Base-by-base conservation (phyloP, 495 filamentous ascomycete species). In the Annulohypoxylon stygium region DNA sequence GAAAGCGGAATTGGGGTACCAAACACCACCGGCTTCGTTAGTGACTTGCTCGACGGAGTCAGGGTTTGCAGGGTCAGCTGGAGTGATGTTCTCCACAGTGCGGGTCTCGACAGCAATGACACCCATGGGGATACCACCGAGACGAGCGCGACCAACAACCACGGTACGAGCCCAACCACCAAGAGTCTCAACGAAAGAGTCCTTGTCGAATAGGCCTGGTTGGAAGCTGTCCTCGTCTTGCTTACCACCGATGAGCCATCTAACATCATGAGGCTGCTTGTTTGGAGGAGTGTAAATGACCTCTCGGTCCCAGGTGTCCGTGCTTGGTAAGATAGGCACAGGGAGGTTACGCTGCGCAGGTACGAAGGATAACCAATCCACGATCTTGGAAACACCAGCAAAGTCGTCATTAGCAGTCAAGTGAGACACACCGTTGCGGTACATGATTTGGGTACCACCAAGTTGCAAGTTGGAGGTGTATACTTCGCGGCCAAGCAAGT, bases 361-460 rank as follows among this genome's bases (percentile, higher is more conserved):
- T 23, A 99, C 93, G 79, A 93, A 99, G 3, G 94, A 93, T 85
- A 99, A 90, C 96, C 96, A 99, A 75, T 97, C 91, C 33, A 98
- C 92, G 78, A 99, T 98, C 90, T 97, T 97, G 82, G 93, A 91
- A 12, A 99, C 94, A 88, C 96, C 96, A 70, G 94, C 94, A 67
- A 98, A 98, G 86, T 99, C 96, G 79, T 99, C 96, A 76, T 90
- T 93, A 78, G 96, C 96, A 69, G 95, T 98, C 91, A 98, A 93
- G 85, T 99, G 96, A 8, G 97, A 98, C 26, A 99, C 97, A 88
- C 96, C 96, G 79, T 99, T 99, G 85, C 91, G 95, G 89, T 99
- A 98, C 96, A 99, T 99, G 87, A 99, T 99, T 84, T 99, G 96
- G 45, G 96, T 98, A 75, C 96, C 96, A 89, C 96, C 96, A 70